phyloP scores from a whole-genome alignment of 2,329 filamentous ascomycete species.

The Botrytis byssoidea region DNA sequence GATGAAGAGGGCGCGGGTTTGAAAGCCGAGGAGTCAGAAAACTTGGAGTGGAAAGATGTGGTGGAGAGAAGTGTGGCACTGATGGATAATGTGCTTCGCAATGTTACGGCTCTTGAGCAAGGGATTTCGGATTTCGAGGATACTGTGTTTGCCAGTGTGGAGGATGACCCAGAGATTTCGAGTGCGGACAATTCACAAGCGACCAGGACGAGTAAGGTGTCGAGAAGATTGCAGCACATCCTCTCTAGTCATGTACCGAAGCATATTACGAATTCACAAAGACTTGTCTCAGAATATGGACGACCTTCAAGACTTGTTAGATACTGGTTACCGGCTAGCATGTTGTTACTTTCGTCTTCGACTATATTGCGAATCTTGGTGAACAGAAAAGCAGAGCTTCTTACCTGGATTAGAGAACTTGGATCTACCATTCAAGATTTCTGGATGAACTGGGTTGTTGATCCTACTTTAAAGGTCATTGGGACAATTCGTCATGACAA shows the following conservation, averaged over 20 bases:
- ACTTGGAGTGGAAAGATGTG: conserved; percentile 65
- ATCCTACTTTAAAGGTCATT: conserved; percentile 78
- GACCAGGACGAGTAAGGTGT: conserved; percentile 55
- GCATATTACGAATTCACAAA: conserved; percentile 58
- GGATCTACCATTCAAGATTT: conserved; percentile 82
- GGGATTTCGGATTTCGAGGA: conserved; percentile 64
- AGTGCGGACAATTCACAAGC: conserved; percentile 42
- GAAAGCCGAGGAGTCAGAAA: conserved; percentile 44
- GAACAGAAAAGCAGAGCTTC: conserved; percentile 71
- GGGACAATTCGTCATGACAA: conserved; percentile 91
- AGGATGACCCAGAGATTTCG: conserved; percentile 59
- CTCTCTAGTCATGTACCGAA: conserved; percentile 66
- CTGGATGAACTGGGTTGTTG: conserved; percentile 93
- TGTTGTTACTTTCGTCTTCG: conserved; percentile 76
- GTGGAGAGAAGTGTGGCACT: conserved; percentile 78
- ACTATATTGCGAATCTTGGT: conserved; percentile 79
- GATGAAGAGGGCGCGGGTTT: conserved; percentile 55
- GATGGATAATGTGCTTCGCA: conserved; percentile 80
- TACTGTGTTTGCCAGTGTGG: conserved; percentile 61
- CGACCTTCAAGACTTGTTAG: conserved; percentile 72
- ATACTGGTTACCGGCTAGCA: conserved; percentile 80
- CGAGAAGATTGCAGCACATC: conserved; percentile 65
- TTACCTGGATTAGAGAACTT: conserved; percentile 76
- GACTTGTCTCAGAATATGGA: conserved; percentile 63
- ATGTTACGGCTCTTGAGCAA: conserved; percentile 63